Evolutionary conservation across 768 basidiomycete species (phyloP).

Genomic region (Coprinopsis strossmayeri): DNA sequence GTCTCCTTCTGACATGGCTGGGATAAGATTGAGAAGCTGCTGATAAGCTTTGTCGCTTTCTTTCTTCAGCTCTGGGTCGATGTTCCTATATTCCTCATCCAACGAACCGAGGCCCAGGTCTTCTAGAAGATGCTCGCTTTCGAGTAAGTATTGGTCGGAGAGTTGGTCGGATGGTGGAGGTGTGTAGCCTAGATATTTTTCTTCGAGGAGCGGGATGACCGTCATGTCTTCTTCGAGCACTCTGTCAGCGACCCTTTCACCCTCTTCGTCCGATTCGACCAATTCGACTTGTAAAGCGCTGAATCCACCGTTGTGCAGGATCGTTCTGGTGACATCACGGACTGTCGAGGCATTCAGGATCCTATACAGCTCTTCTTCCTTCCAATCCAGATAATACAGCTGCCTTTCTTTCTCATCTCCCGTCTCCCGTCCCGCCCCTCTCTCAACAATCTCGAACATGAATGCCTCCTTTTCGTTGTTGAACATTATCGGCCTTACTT

Average conservation of each 20-base stretch:
- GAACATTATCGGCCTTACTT: constrained; percentile 14
- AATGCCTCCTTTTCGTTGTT: constrained; percentile 9
- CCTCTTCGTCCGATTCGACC: constrained; percentile 21
- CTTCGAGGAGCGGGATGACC: constrained; percentile 25
- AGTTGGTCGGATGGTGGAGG: constrained; percentile 18
- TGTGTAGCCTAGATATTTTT: constrained; percentile 23
- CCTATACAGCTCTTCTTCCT: constrained; percentile 6
- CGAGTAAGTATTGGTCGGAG: not conserved
- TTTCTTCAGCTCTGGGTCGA: not conserved
- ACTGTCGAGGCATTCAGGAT: constrained; percentile 3
- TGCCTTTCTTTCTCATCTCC: not conserved
- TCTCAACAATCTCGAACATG: constrained; percentile 9
- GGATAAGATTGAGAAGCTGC: not conserved
- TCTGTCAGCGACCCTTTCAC: constrained; percentile 19
- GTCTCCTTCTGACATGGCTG: not conserved
- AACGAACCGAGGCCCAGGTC: not conserved
- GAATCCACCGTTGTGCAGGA: constrained; percentile 9
- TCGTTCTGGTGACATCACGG: not conserved
- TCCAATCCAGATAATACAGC: constrained; percentile 9
- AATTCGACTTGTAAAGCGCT: constrained; percentile 7
- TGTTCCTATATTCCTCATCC: not conserved
- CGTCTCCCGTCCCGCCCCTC: not conserved
- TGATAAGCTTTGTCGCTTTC: constrained; percentile 5
- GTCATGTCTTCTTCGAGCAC: constrained; percentile 23
- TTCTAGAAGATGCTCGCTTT: constrained; percentile 2